A percentile compares a stretch with the other conserved stretches of the same genome.
These are phyloP conservation scores for Nidula niveotomentosa DNA, from an alignment of 1,284 basidiomycete genomes.

Conservation along the genomic window DNA sequence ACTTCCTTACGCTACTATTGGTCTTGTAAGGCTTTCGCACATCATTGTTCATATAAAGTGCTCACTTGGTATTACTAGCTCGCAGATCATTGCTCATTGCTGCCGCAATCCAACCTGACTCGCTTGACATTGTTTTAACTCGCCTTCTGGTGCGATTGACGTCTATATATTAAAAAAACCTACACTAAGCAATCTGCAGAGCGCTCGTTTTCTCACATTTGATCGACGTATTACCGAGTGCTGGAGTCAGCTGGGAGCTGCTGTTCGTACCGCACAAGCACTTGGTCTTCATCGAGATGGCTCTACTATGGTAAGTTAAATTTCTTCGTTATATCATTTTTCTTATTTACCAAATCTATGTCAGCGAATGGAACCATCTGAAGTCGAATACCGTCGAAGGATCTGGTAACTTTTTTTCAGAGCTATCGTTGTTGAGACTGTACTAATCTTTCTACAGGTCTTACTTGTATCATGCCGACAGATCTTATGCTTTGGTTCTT, in stretches of 20 bases:
- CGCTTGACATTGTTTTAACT: slow-evolving; percentile 86
- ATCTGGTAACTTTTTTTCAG: slow-evolving; percentile 65
- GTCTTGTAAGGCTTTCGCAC: slow-evolving; percentile 71
- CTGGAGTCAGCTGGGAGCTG: slow-evolving; percentile 94
- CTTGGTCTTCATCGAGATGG: slow-evolving; percentile 93
- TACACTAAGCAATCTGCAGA: slow-evolving; percentile 43
- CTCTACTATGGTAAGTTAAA: slow-evolving; percentile 67
- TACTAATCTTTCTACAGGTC: slow-evolving; percentile 49
- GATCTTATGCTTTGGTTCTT: slow-evolving; percentile 88
- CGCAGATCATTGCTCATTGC: slow-evolving; percentile 85
- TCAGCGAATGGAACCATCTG: slow-evolving; percentile 75
- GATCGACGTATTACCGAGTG: slow-evolving; percentile 90
- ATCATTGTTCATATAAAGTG: slow-evolving; percentile 9
- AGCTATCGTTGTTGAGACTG: neutral
- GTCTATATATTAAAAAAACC: neutral
- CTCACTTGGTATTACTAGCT: slow-evolving; percentile 43
- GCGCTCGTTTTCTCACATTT: slow-evolving; percentile 88
- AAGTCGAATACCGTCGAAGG: slow-evolving; percentile 87
- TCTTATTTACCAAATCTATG: slow-evolving; percentile 2
- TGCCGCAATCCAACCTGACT: slow-evolving; percentile 89
- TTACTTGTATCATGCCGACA: slow-evolving; percentile 91
- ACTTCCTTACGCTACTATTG: slow-evolving; percentile 90
- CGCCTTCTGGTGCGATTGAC: slow-evolving; percentile 68
- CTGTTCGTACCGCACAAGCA: slow-evolving; percentile 91
- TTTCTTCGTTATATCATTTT: slow-evolving; percentile 1